phyloP scores from a whole-genome alignment of 2,329 filamentous ascomycete species.

The Myriosclerotinia scirpicola region DNA sequence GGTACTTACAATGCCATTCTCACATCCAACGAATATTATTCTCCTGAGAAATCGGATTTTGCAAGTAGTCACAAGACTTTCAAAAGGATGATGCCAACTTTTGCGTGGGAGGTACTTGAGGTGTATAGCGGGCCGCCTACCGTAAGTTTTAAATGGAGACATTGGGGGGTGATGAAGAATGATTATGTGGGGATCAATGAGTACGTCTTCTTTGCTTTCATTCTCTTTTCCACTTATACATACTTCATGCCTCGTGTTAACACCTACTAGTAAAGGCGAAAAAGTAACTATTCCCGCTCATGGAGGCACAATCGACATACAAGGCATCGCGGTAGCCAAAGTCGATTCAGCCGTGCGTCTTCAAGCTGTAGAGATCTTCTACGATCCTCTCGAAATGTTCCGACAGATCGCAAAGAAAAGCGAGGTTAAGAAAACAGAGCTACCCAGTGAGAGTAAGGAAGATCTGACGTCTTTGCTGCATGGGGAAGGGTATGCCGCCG shows the following conservation, averaged over 20 bases:
- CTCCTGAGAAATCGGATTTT: conserved; percentile 61
- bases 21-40: conserved; percentile 62
- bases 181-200: conserved; percentile 60
- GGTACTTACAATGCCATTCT: conserved; percentile 71
- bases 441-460: conserved; percentile 10
- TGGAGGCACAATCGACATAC: conserved; percentile 60
- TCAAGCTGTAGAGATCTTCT: conserved; percentile 61
- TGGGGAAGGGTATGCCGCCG: conserved; percentile 24
- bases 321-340: conserved; percentile 61
- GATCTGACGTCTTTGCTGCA: conserved; percentile 29
- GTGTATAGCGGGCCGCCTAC: conserved; percentile 64
- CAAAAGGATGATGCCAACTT: conserved; percentile 71
- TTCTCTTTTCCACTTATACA: no score
- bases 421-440: conserved; percentile 25
- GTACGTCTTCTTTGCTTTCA: background rate
- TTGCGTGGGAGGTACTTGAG: conserved; percentile 70
- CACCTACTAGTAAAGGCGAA: conserved; percentile 53
- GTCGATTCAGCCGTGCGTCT: conserved; percentile 62
- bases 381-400: conserved; percentile 67
- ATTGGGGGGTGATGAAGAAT: conserved; percentile 66
- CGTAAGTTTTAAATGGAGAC: conserved; percentile 64
- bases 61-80: conserved; percentile 67
- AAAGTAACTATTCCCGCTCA: conserved; percentile 63
- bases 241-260: conserved; percentile 20
- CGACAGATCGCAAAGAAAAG: conserved; percentile 58